phyloP scores from a whole-genome alignment of 1,284 basidiomycete species.

The Fomitopsis pinicola region DNA sequence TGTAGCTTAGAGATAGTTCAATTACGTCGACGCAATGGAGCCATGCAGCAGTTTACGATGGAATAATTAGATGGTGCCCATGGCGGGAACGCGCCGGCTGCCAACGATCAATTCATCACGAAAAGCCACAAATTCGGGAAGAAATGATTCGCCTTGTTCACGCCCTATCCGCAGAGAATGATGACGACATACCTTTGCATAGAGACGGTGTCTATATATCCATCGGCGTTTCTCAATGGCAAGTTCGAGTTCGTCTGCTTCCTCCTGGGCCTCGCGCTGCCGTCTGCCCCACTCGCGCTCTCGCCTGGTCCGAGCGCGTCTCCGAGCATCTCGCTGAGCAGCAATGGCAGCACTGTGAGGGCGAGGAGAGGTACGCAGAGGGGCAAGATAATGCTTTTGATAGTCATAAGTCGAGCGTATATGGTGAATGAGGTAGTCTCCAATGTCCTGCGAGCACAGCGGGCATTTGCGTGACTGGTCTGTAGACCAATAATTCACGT shows the following conservation, averaged over 20 bases:
- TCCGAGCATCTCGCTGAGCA: constrained; percentile 22
- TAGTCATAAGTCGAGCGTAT: constrained; percentile 75
- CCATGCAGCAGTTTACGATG: too few species aligned
- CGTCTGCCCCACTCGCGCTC: constrained; percentile 51
- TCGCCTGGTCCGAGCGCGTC: constrained; percentile 32
- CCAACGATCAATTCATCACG: not conserved
- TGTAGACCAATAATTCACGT: constrained; percentile 22
- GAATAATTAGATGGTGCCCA: too few species aligned
- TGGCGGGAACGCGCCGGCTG: not conserved
- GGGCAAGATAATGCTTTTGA: constrained; percentile 74
- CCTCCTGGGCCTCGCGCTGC: constrained; percentile 41
- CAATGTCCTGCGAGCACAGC: constrained; percentile 73
- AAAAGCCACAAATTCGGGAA: not conserved
- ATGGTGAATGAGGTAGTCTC: constrained; percentile 76
- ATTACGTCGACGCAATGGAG: not conserved
- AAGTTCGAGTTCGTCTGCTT: constrained; percentile 58
- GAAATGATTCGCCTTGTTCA: too few species aligned
- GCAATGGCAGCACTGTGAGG: constrained; percentile 30
- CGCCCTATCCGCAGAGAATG: not conserved
- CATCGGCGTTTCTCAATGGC: constrained; percentile 55
- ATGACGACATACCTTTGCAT: constrained; percentile 65
- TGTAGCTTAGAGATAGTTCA: not conserved
- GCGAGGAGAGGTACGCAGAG: constrained; percentile 51
- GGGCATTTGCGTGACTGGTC: constrained; percentile 78
- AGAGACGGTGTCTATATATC: constrained; percentile 73